Evolutionary conservation across 306 rosid genomes (phyloP), one percentile per base, ranked within the genome.

Genomic region (Prunus fruticosa): DNA sequence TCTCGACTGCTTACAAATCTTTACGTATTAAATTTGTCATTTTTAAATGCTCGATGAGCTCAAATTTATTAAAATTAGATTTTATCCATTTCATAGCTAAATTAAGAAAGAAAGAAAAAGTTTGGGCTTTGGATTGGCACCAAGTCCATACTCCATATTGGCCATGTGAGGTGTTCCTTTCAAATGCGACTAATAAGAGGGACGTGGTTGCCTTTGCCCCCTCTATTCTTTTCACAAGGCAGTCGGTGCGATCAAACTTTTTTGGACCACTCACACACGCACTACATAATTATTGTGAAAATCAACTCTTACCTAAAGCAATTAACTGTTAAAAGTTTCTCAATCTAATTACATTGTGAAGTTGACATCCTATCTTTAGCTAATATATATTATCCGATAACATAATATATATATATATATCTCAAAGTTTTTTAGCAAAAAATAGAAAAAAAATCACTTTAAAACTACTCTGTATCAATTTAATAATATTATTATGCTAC

Each of bases 211-310:
- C 30, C 61, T 11, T 28, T 69, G 73, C 27, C 41, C 38, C 32
- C 11, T 53, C 43, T 23, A 16, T 22, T 38, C 67, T 56, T 41
- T 41, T 69, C 43, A 47, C 67, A 46, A 62, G 47, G 27, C 53
- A 20, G 60, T 67, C 66, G 80, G 70, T 50, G 60, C 2, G 6
- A 38, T 74, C 80, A 64, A 67, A 6, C 28, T 46, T 5, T 73
- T 45, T 46, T 60, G 77, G 69, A 61, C 69, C 69, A 73, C 77
- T 73, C 30, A 73, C 57, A 18, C 60, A 8, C 46, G 69, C 77
- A 73, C 69, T 27, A 45, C 41, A 18, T 22, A 34, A 28, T 71
- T 73, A 68, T 58, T 46, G 57, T 64, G 89, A 84, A 80, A 87
- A 70, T 10, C 80, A 76, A 72, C 63, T 77, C 67, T 78, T 64